These are phyloP conservation scores for Hypsizygus marmoreus DNA, from an alignment of 768 basidiomycete species.

Conservation along the genomic window DNA sequence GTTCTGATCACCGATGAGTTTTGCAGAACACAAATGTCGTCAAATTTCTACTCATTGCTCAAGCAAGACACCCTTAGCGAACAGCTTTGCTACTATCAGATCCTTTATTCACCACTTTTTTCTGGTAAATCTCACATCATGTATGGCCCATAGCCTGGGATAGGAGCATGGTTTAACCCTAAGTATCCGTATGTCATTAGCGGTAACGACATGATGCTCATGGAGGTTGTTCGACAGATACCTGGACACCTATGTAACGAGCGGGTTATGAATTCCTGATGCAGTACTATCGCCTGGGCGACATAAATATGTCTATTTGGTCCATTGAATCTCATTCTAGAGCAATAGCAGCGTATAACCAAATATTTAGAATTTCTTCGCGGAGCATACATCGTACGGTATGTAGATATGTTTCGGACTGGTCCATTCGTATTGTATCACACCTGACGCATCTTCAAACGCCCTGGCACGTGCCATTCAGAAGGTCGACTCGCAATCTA, in stretches of 20 bases:
- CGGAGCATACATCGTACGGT: conserved; percentile 45
- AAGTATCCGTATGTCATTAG: too few relatives aligned
- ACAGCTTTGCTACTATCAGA: conserved; percentile 56
- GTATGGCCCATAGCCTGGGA: conserved; percentile 40
- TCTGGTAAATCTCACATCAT: conserved; percentile 34
- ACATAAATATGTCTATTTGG: conserved; percentile 78
- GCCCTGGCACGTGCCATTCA: too few relatives aligned
- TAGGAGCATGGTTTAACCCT: conserved; percentile 58
- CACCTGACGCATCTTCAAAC: too few relatives aligned
- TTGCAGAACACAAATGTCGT: conserved; percentile 32
- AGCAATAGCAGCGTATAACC: not conserved
- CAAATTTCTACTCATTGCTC: conserved; percentile 29
- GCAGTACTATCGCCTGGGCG: conserved; percentile 73
- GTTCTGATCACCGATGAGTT: not conserved
- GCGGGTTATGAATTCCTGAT: conserved; percentile 79
- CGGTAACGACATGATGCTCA: conserved; percentile 59
- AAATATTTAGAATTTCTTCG: conserved; percentile 70
- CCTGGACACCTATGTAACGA: conserved; percentile 68
- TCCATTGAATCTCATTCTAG: conserved; percentile 29
- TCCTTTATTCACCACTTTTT: conserved; percentile 21
- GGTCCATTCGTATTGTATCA: too few relatives aligned
- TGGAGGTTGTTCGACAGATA: conserved; percentile 54
- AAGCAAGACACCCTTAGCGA: conserved; percentile 28
- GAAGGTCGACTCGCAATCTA: too few relatives aligned
- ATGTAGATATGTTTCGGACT: too few relatives aligned